phyloP scores from a whole-genome alignment of 2,329 filamentous ascomycete genomes.

The Magnaporthiopsis incrustans region DNA sequence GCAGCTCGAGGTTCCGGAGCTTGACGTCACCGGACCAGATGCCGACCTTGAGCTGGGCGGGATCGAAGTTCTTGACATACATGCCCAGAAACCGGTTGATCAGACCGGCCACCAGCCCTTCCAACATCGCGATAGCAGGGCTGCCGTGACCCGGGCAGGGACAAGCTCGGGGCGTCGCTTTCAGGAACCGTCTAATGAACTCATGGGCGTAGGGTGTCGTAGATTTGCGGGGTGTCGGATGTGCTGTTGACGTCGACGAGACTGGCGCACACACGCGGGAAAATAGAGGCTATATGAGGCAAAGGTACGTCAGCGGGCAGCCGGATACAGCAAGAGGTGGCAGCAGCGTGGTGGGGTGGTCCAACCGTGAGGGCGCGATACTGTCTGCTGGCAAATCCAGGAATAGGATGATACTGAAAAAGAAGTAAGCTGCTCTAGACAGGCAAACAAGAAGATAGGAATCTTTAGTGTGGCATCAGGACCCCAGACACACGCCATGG shows the following conservation, averaged over 20 bases:
- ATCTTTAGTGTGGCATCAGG: not conserved
- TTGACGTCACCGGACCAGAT: constrained; percentile 99
- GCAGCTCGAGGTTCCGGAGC: constrained; percentile 83
- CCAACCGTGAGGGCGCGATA: not conserved
- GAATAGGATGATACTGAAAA: not conserved
- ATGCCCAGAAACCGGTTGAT: constrained; percentile 99
- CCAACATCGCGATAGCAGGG: constrained; percentile 67
- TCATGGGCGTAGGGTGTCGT: not conserved
- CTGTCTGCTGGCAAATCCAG: not conserved
- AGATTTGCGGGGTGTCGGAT: not conserved
- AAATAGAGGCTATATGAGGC: not conserved
- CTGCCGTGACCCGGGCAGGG: constrained; percentile 69
- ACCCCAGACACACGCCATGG: not conserved
- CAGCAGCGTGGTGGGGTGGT: not conserved
- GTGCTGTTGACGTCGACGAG: not conserved
- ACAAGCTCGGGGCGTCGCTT: constrained; percentile 13
- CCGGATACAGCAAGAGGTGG: not conserved
- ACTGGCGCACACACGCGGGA: no score
- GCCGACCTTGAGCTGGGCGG: constrained; percentile 93
- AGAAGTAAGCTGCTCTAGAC: not conserved
- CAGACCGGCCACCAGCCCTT: constrained; percentile 91
- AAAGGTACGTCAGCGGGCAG: not conserved
- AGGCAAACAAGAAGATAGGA: not conserved
- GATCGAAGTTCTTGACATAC: constrained; percentile 99
- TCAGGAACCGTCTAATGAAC: not conserved